Evolutionary conservation across 768 basidiomycete genomes (phyloP), one percentile per base, ranked within the genome.

Genomic region (Tephrocybe rancida): DNA sequence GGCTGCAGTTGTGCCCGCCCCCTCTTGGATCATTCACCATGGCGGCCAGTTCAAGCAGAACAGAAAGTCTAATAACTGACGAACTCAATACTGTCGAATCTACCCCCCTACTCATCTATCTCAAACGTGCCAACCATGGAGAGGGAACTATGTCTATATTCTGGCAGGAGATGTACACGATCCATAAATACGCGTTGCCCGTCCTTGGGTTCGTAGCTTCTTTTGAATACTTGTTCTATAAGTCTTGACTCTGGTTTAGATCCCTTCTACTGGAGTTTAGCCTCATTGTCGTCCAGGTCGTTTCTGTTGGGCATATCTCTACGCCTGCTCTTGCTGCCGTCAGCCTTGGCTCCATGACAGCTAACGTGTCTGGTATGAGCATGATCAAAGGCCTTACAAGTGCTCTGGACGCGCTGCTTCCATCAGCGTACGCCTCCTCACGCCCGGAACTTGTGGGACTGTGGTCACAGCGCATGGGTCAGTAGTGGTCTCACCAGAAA

Each of bases 341-440:
- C 22, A 86, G 85, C 25, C 68, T 90, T 11, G 87, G 80, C 1
- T 84, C 82, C 8, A 87, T 89, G 86, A 87, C 87, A 0, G 83
- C 82, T 9, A 81, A 78, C 49, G 83, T 86, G 7, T 85, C 89
- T 2, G 88, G 83, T 1, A 87, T 86, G 58, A 87, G 85, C 59
- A 85, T 95, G 47, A 72, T 94, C 6, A 86, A 87, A 57, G 92
- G 92, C 13, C 82, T 95, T 47, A 75, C 83, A 14, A 89, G 87
- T 42, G 85, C 92, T 1, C 82, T 98, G n/a, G 96, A 98, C 67
- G 95, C 95, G 0, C 80, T 98, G 60, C 83, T 97, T 10, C 95
- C 96, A 0, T 85, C 92, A 22, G 95, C 96, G n/a, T 98, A 90
- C 92, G 95, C 96, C 0, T 93, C 92, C 1, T 64, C 83, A 1